Evolutionary conservation across 148 eudicot genomes (phyloP), one percentile per base, ranked within the genome.

Genomic region (Limonium bicolor): DNA sequence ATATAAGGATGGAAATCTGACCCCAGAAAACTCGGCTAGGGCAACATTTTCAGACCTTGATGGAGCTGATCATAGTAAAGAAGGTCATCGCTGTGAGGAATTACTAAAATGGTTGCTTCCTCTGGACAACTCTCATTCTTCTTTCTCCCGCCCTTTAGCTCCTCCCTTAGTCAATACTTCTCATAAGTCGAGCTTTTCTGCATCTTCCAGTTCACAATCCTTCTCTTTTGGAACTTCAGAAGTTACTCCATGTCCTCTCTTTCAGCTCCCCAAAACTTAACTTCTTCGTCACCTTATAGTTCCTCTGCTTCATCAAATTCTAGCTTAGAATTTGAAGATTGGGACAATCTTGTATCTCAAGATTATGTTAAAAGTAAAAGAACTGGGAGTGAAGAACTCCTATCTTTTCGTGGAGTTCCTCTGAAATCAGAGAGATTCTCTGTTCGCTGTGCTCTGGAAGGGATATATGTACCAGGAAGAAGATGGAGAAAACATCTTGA

Each of bases 71-170:
- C 28, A 28, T 21, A 31, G 36, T 28, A 19, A 38, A 53, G 63
- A 74, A 58, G 67, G 56, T 58, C 74, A 69, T 59, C 79, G 86
- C 14, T 73, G 79, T 63, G 85, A 63, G 12, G 95, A 90, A 35
- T 56, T 85, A 20, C 64, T 90, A 35, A 90, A 75, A 65, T 90
- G 99, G 99, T 59, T 90, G 64, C 93, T 84, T 64, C 99, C 99
- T 47, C 46, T 90, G 50, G 93, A 84, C 52, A 90, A 90, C 65
- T 64, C 88, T 55, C 29, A 60, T 16, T 52, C 59, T 44, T 62
- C 82, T 54, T 64, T 74, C 27, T 19, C 71, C 52, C 69, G 80
- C 22, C 69, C 88, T 29, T 33, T 60, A 46, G 67, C 99, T 57
- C 93, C 99, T 60, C 70, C 99, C 50, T 48, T 69, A 42, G 50